Evolutionary conservation across 164 flowering plant species (phyloP), one percentile per base, ranked within the genome.

Genomic region (Santalum album): DNA sequence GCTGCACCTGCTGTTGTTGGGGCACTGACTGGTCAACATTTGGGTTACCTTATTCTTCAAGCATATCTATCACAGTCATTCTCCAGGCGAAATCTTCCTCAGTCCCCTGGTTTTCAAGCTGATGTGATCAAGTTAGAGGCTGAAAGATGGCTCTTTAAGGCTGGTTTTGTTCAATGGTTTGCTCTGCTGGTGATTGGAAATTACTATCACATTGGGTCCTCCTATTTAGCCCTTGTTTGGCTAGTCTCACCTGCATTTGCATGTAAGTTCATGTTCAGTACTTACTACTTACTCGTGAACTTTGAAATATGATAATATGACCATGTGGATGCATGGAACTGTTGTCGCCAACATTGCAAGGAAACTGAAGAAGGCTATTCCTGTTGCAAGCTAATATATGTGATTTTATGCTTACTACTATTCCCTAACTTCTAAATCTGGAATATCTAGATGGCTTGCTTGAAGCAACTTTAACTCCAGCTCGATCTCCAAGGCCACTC

Each of bases 81-180:
- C 54, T 73, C 80, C 35, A 76, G 68, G 65, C 65, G 69, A 65
- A 73, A 61, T 47, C 59, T 53, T 40, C 67, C 45, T 23, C 49
- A 59, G 12, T 68, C 83, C 50, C 75, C 71, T 44, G 49, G 29
- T 49, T 19, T 69, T 59, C 76, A 54, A 62, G 75, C 74, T 57
- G 69, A 72, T 52, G 34, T 75, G 65, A 64, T 74, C 62, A 80
- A 76, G 64, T 78, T 82, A 55, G 98, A 91, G 67, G 86, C 92
- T 51, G 95, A 88, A 72, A 86, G 98, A 74, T 91, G 96, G 96
- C 74, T 91, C 47, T 91, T 60, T 64, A 91, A 91, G 78, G 73
- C 84, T 54, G 98, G 98, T 56, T 73, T 73, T 49, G 25, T 86
- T 44, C 98, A 88, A 72, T 91, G 98, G 96, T 73, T 91, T 58